A percentile compares a stretch with the other conserved stretches of the same genome.
Evolutionary conservation across 2,329 filamentous ascomycete species (phyloP).

Genomic region (Westerdykella aurantiaca): DNA sequence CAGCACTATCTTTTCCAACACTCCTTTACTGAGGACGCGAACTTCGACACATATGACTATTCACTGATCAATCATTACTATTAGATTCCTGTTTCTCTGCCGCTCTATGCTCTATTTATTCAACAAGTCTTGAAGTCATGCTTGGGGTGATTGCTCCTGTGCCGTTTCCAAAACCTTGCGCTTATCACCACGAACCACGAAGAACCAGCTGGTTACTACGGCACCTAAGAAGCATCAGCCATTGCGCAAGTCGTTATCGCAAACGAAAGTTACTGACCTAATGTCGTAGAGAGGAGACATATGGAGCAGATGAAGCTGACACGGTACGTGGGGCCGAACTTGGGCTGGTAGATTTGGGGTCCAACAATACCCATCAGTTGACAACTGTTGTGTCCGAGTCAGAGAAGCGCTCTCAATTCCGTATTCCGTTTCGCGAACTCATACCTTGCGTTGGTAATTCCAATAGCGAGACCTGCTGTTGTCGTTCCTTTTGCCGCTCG

Average conservation of each 20-base stretch:
- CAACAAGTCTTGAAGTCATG: too few species aligned
- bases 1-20: too few species aligned
- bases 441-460: conserved; percentile 27
- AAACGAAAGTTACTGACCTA: too few species aligned
- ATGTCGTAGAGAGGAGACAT: conserved; percentile 19
- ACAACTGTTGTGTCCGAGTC: conserved; percentile 7
- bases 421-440: conserved; percentile 2
- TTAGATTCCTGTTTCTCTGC: too few species aligned
- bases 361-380: conserved; percentile 39
- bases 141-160: too few species aligned
- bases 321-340: conserved; percentile 37
- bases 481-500: conserved; percentile 38
- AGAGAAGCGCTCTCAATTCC: too few species aligned
- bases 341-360: conserved; percentile 39
- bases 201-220: conserved; percentile 15
- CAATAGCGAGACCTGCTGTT: conserved; percentile 36
- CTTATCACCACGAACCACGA: conserved; percentile 11
- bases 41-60: too few species aligned
- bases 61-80: too few species aligned
- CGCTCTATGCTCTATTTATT: too few species aligned
- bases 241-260: too few species aligned
- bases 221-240: conserved; percentile 5
- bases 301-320: conserved; percentile 37
- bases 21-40: too few species aligned
- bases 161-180: not conserved